Evolutionary conservation across 23 red algal genomes (phyloP).

Genomic region (Gracilaria vermiculophylla): DNA sequence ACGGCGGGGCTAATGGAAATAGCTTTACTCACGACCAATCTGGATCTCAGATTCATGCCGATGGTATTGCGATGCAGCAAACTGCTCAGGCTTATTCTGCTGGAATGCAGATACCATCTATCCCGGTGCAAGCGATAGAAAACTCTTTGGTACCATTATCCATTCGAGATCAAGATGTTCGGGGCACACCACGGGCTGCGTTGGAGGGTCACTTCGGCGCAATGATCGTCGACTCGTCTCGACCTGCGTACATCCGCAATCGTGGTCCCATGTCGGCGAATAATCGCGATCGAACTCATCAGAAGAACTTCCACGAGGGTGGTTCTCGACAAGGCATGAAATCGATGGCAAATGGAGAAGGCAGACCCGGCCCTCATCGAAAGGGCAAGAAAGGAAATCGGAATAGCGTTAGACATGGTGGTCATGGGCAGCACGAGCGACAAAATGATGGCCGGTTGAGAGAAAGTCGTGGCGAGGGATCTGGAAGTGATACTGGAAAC

Average conservation of each 20-base stretch:
- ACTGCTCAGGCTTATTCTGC: neutral
- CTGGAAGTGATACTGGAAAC: constrained; percentile 22
- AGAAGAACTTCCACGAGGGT: constrained; percentile 10
- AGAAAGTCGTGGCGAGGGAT: constrained; percentile 23
- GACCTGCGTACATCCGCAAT: neutral
- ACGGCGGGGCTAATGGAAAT: neutral
- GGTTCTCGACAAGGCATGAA: constrained; percentile 3
- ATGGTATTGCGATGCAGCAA: neutral
- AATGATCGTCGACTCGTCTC: neutral
- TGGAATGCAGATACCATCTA: neutral
- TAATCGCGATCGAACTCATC: neutral
- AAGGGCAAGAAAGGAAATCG: constrained; percentile 60
- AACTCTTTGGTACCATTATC: neutral
- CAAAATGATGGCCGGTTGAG: neutral
- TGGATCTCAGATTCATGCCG: neutral
- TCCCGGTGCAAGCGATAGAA: neutral
- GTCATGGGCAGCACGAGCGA: constrained; percentile 6
- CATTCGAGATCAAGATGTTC: neutral
- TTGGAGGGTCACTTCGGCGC: neutral
- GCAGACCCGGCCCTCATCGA: constrained; percentile 11
- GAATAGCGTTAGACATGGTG: constrained; percentile 27
- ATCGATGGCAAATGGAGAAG: neutral
- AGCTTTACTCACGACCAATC: neutral
- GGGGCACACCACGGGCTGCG: neutral
- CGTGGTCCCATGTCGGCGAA: neutral